Evolutionary conservation across 2,329 filamentous ascomycete genomes (phyloP).

Genomic region (Proliferodiscus dingleyae): DNA sequence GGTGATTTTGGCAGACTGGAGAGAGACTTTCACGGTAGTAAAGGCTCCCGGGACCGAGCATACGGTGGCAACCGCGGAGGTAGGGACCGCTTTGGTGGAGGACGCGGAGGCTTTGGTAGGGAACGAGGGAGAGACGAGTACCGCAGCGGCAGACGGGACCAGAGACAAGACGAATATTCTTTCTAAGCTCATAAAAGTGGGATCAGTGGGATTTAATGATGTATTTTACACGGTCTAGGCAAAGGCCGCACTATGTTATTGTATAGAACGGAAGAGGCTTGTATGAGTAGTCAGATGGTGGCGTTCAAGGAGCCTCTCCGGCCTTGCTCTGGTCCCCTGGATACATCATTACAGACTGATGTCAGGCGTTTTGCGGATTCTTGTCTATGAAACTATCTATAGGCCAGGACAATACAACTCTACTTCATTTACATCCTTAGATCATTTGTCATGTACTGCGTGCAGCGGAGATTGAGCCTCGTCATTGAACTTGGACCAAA

Average conservation of each 20-base stretch:
- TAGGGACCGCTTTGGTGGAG: slow-evolving; percentile 8
- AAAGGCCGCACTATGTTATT: not conserved
- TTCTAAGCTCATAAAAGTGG: no score
- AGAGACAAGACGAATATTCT: no score
- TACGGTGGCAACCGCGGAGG: slow-evolving; percentile 6
- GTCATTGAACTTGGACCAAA: no score
- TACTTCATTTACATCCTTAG: not conserved
- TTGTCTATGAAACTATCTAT: slow-evolving; percentile 1
- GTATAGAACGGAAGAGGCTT: slow-evolving; percentile 11
- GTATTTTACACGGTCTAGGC: not conserved
- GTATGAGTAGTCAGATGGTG: slow-evolving; percentile 17
- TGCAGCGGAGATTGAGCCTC: no score
- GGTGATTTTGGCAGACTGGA: no score
- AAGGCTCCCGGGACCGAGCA: not conserved
- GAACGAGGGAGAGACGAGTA: not conserved
- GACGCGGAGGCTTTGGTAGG: slow-evolving; percentile 5
- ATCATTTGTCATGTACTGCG: not conserved
- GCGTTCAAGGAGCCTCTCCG: slow-evolving; percentile 12
- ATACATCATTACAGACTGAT: slow-evolving; percentile 19
- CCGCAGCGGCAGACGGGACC: not conserved
- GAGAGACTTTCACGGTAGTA: no score
- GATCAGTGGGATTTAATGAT: no score
- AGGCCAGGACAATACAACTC: slow-evolving; percentile 4
- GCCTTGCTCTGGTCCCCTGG: slow-evolving; percentile 7
- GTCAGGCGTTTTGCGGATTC: slow-evolving; percentile 11